These are phyloP conservation scores for Zhuliangozyma blackwelliae DNA, from an alignment of 1,139 yeast genomes.

Conservation along the genomic window DNA sequence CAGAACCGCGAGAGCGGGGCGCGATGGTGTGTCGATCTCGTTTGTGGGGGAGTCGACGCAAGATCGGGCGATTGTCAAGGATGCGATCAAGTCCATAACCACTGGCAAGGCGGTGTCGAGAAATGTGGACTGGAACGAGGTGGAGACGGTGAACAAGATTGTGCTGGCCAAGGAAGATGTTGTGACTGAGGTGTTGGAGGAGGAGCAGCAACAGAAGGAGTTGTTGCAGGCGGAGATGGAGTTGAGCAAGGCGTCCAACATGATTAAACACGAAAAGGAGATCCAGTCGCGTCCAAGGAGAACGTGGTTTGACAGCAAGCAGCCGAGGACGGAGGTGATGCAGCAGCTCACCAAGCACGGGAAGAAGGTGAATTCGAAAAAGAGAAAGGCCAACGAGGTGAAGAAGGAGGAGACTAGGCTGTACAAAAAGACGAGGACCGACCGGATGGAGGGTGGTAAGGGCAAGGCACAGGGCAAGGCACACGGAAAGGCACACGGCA, in stretches of 20 bases:
- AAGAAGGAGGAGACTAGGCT: constrained; percentile 44
- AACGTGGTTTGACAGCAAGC: constrained; percentile 86
- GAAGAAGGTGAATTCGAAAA: constrained; percentile 48
- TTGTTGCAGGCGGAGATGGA: constrained; percentile 88
- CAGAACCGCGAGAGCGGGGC: constrained; percentile 98
- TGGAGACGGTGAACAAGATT: constrained; percentile 60
- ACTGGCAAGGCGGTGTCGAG: constrained; percentile 73
- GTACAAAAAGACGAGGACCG: constrained; percentile 69
- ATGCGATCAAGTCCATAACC: constrained; percentile 59
- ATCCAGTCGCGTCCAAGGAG: constrained; percentile 88
- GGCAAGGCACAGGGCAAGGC: constrained; percentile 6
- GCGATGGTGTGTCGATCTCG: constrained; percentile 89
- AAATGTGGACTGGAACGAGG: constrained; percentile 79
- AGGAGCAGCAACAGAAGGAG: constrained; percentile 87
- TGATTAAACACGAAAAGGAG: constrained; percentile 75
- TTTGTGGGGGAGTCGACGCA: constrained; percentile 86
- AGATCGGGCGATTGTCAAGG: constrained; percentile 85
- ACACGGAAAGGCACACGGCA: constrained; percentile 2
- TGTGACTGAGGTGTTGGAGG: constrained; percentile 74
- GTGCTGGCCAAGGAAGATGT: constrained; percentile 56
- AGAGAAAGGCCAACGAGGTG: constrained; percentile 54
- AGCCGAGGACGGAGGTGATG: constrained; percentile 36
- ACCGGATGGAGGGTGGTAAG: constrained; percentile 35
- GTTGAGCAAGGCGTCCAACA: constrained; percentile 75
- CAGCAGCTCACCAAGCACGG: constrained; percentile 45